These are phyloP conservation scores for Saksenaea vasiformis DNA, from an alignment of 371 early-diverging fungal species.

Conservation along the genomic window DNA sequence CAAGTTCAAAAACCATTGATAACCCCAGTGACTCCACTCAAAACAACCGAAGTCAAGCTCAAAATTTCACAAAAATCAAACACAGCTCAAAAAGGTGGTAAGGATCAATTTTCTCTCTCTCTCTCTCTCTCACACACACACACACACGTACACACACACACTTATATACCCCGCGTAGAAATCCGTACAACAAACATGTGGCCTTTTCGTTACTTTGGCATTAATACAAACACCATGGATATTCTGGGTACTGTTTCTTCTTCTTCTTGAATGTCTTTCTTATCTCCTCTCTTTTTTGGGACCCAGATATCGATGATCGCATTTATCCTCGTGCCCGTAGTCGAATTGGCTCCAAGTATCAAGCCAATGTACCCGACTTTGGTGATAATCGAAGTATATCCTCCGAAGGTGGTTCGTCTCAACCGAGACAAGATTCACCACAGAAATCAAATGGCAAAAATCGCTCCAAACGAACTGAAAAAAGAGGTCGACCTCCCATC, in stretches of 20 bases:
- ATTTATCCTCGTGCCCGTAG: conserved; percentile 83
- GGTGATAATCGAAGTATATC: conserved; percentile 1
- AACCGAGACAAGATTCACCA: not conserved
- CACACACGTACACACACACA: no score
- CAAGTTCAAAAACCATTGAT: not conserved
- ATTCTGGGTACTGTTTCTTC: conserved; percentile 54
- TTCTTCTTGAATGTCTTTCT: not conserved
- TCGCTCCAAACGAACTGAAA: conserved; percentile 7
- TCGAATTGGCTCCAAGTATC: conserved; percentile 77
- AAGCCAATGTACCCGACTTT: conserved; percentile 70
- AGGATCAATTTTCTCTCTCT: not conserved
- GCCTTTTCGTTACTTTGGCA: conserved; percentile 91
- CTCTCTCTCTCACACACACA: not conserved
- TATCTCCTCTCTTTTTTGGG: not conserved
- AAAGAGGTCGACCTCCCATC: conserved; percentile 9
- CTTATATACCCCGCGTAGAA: no score
- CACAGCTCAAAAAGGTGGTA: conserved; percentile 1
- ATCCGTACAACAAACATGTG: conserved; percentile 64
- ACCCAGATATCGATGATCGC: conserved; percentile 67
- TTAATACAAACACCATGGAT: conserved; percentile 66
- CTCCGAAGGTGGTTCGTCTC: not conserved
- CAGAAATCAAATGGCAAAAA: not conserved
- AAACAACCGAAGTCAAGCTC: not conserved
- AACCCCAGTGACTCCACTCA: not conserved
- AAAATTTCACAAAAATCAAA: conserved; percentile 5